Evolutionary conservation across 495 filamentous ascomycete species (phyloP), one percentile per base, ranked within the genome.

Genomic region (Penicillium pulvis): DNA sequence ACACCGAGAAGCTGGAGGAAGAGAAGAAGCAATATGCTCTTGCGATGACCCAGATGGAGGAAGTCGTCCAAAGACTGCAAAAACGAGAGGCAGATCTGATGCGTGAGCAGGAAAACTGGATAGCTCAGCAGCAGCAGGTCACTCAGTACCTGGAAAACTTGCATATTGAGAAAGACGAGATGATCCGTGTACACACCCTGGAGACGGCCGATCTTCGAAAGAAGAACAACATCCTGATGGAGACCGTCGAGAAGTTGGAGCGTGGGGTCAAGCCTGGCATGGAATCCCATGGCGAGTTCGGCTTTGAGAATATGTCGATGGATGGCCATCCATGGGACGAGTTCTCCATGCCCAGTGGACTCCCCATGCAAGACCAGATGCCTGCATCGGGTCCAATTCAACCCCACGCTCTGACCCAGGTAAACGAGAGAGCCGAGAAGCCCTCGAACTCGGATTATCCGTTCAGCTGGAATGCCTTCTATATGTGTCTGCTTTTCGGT

Each of bases 161-260:
- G 60, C 86, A 88, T 64, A 80, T 88, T 68, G 91, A 97, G 74
- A 95, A 96, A 76, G 90, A 97, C 71, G 91, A 96, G 68, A 82
- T 97, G 73, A 90, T 97, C 65, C 83, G 88, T 60, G 80, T 80
- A 26, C 92, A 98, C 77, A 98, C 93, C 50, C 83, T 94, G 67
- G 95, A 98, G 82, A 96, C 90, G 14, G 91, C 90, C 51, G 91
- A 96, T 53, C 84, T 98, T 72, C 91, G 94, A 69, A 97, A 96
- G 87, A 96, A 94, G 83, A 87, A 97, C 79, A 88, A 86, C 67
- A 87, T 91, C 62, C 83, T 98, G 59, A 89, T 86, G 67, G 91
- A 94, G 68, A 89, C 92, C 60, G 83, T 95, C 61, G 90, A 93
- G 68, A 83, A 87, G 68, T 75, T 90, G 60, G 88, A 93, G 76